Conservation (phyloP, 2,329 filamentous ascomycete species). For the Sarocladium strictum region DNA sequence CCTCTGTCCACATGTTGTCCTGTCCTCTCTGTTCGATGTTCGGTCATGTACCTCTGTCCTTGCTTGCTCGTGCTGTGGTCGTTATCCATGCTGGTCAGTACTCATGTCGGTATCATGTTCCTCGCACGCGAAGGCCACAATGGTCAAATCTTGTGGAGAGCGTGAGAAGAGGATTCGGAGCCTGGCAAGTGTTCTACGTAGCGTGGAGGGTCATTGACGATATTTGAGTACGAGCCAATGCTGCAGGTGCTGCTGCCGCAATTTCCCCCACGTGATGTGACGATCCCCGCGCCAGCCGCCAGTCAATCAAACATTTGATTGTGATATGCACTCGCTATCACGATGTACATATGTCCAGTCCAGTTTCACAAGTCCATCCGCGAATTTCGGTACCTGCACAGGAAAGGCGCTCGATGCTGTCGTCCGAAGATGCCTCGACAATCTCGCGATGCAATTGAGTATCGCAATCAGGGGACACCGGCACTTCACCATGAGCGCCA, state of each 20-base stretch:
- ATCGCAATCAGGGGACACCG: not conserved
- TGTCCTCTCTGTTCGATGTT: not conserved
- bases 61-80: not conserved
- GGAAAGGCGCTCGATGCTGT: too few relatives aligned
- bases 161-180: not conserved
- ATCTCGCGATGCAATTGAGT: not conserved
- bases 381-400: too few relatives aligned
- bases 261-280: slow-evolving; percentile 9
- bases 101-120: not conserved
- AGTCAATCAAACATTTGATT: not conserved
- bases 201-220: slow-evolving; percentile 1
- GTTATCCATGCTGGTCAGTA: not conserved
- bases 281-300: slow-evolving; percentile 6
- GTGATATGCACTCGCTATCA: not conserved
- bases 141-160: not conserved
- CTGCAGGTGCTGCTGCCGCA: not conserved
- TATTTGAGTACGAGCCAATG: slow-evolving; percentile 5
- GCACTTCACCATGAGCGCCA: not conserved
- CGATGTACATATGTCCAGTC: too few relatives aligned
- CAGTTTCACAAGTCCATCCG: too few relatives aligned
- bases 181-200: not conserved
- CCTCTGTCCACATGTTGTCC: not conserved
- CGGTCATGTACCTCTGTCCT: too few relatives aligned
- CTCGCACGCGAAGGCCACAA: too few relatives aligned
- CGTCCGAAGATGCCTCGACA: not conserved